Conservation (phyloP, 495 filamentous ascomycete species). For the Astrothelium subdiscretum region DNA sequence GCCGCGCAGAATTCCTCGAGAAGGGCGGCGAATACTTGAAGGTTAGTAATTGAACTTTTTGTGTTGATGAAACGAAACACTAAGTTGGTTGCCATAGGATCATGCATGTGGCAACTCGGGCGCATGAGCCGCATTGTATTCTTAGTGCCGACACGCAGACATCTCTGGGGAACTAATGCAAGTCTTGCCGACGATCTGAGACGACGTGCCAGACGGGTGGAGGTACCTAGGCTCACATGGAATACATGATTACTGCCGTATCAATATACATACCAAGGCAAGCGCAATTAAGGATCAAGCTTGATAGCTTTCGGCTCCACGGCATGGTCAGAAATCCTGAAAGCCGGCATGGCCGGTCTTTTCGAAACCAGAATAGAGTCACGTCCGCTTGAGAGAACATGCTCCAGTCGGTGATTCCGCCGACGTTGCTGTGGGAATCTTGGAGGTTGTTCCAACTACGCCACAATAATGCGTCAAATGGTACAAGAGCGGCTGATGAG, state of each 20-base stretch:
- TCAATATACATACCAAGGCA: no score
- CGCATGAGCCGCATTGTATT: neutral
- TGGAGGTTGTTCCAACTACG: neutral
- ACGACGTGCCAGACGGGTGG: no score
- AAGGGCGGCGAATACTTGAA: conserved; percentile 31
- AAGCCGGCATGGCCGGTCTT: neutral
- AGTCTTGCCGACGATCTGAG: no score
- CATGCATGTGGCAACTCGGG: neutral
- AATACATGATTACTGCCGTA: no score
- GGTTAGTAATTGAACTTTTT: conserved; percentile 5
- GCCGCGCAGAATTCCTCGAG: conserved; percentile 25
- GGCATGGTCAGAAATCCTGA: neutral
- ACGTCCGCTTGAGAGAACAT: neutral
- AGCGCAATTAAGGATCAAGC: neutral
- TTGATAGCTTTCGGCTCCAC: neutral
- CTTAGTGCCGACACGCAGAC: neutral
- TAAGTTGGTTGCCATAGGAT: neutral
- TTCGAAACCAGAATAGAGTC: neutral
- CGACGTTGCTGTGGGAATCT: neutral
- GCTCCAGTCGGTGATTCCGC: neutral
- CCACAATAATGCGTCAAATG: neutral
- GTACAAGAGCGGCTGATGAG: neutral
- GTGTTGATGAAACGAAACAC: neutral
- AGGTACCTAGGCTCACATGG: no score
- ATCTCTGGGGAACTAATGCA: neutral